Evolutionary conservation across 2,329 filamentous ascomycete species (phyloP), one percentile per base, ranked within the genome.

Genomic region (Cytospora piceicola): DNA sequence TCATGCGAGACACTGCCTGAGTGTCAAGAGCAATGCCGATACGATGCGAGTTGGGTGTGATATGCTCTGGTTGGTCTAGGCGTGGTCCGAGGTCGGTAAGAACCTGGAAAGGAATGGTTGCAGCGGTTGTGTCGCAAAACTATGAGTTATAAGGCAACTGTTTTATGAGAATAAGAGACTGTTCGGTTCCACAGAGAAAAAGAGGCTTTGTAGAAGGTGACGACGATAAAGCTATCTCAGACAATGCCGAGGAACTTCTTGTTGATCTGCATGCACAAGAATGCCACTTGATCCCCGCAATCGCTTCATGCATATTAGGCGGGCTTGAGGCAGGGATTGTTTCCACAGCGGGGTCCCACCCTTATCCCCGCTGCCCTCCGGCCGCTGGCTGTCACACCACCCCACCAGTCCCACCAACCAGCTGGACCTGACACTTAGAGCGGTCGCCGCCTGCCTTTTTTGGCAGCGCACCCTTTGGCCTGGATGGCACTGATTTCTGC

Each of bases 231-330:
- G n/a, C 7, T 22, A 49, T 24, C 46, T 49, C 22, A 49, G 11
- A 57, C 42, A 63, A 57, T 63, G 61, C 61, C 61, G 61, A 63
- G 61, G 61, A 63, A 63, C 22, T 63, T 63, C 53, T 32, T 36
- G 15, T 42, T 7, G 49, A 52, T 22, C 32, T 42, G 39, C 39
- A 42, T 42, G 15, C 2, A 42, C 39, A 42, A n/a, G 39, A 42
- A 49, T 24, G n/a, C n/a, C 46, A 49, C 14, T 20, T 49, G 46
- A 49, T 24, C 46, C 46, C 46, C 46, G 46, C 46, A 49, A 49
- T 49, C 46, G n/a, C 46, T 49, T 49, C n/a, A 49, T 49, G 46
- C 46, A 49, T 49, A 29, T 29, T 49, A n/a, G 46, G 9, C 46
- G 7, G 12, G n/a, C 34, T 14, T 36, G 34, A 36, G 34, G 34